Percentiles rank a stretch among this genome's conserved stretches.
Evolutionary conservation across 345 rosid species (phyloP).

Genomic region (Passiflora organensis): DNA sequence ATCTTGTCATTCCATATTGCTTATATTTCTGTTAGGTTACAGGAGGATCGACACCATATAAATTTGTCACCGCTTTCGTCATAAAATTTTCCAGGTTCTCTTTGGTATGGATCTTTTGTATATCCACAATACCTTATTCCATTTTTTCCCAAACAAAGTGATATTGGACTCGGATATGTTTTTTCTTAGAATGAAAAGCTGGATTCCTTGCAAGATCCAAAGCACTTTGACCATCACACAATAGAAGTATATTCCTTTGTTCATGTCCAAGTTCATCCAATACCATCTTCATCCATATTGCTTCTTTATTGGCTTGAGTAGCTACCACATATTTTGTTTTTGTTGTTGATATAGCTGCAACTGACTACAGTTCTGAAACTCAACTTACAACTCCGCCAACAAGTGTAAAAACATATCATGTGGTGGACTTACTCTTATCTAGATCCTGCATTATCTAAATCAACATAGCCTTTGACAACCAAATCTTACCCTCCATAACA

Average conservation of each 20-base stretch:
- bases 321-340: background rate
- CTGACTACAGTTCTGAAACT: background rate
- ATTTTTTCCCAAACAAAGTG: background rate
- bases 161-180: background rate
- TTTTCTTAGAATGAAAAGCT: background rate
- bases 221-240: background rate
- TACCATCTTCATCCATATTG: background rate
- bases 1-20: background rate
- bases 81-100: background rate
- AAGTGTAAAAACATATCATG: background rate
- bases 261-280: background rate
- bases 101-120: background rate
- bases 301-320: background rate
- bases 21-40: background rate
- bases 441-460: background rate
- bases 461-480: background rate
- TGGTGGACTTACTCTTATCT: background rate
- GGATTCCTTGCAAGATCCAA: background rate
- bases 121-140: background rate
- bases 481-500: slow-evolving; percentile 2
- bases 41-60: background rate
- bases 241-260: background rate
- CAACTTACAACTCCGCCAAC: background rate
- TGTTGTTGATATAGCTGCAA: background rate
- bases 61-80: background rate